Evolutionary conservation across 2,329 filamentous ascomycete species (phyloP), one percentile per base, ranked within the genome.

Genomic region (Epichloe typhina): DNA sequence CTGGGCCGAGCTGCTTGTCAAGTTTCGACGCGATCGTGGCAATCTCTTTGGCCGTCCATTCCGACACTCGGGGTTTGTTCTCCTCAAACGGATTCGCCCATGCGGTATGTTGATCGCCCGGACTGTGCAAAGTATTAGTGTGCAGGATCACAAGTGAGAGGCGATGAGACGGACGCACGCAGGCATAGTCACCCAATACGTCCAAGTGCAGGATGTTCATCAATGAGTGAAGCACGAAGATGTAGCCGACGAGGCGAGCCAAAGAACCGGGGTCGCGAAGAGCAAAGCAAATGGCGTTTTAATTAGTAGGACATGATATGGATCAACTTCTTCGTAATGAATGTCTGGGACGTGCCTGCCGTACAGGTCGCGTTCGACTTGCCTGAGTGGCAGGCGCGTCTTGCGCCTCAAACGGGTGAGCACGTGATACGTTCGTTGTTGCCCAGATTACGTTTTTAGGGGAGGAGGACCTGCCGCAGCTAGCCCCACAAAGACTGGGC

Each of bases 1-100:
- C 94, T 0, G 93, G 93, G 0, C 93, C 93, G 11, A 98, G 80
- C 64, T 96, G 90, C 63, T 90, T 94, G 63, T 97, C 87, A 33
- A 98, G 79, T 35, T 88, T 83, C 57, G 81, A 80, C 62, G 95
- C 86, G 13, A 98, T 74, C 0, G 88, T 91, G 21, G 89, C 89
- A 52, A 96, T 91, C 64, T 98, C 84, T 58, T 81, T 75, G n/a
- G 90, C 88, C 0, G 89, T 95, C 71, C 88, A 98, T 63, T 86
- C 80, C 49, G 79, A 83, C 33, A 95, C 77, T 41, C 79, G 80
- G 47, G 76, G 79, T 62, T 76, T 76, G 2, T 71, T 66, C 58
- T 91, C 85, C 65, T 88, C 83, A 66, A 93, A 98, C 7, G 90
- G 90, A 62, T 96, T 97, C 61, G 70, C 66, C 61, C 79, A 74